Percentiles rank a stretch among this genome's conserved stretches.
Evolutionary conservation across 192 early-diverging fungal genomes (phyloP).

Genomic region (Podila epigama): DNA sequence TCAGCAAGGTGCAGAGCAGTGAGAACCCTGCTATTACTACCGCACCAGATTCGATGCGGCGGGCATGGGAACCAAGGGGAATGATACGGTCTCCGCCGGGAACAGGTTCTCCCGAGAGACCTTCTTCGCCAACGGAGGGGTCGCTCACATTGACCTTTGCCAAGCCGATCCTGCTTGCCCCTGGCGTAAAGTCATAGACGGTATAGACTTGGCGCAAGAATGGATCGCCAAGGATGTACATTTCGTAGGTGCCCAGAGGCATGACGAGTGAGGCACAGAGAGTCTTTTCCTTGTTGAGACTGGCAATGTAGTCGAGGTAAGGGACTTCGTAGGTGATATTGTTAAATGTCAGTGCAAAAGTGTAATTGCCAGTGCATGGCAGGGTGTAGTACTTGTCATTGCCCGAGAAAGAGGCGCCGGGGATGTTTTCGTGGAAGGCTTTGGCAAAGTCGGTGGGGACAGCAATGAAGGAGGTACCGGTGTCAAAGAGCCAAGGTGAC

Average conservation of each 20-base stretch:
- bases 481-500: slow-evolving; percentile 45
- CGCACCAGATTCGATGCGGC: background rate
- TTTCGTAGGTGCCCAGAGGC: slow-evolving; percentile 37
- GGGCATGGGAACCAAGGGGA: background rate
- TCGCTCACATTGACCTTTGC: slow-evolving; percentile 18
- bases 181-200: slow-evolving; percentile 46
- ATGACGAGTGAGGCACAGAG: slow-evolving; percentile 35
- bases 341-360: slow-evolving; percentile 38
- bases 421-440: slow-evolving; percentile 31
- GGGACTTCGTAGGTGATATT: slow-evolving; percentile 35
- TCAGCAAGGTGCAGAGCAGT: background rate
- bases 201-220: slow-evolving; percentile 44
- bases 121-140: slow-evolving; percentile 20
- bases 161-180: slow-evolving; percentile 26
- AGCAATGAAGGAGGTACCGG: slow-evolving; percentile 48
- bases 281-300: background rate
- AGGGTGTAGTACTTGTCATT: slow-evolving; percentile 13
- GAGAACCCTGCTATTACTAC: background rate
- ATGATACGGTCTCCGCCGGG: slow-evolving; percentile 10
- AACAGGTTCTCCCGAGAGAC: slow-evolving; percentile 30
- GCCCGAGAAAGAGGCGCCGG: slow-evolving; percentile 20
- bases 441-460: slow-evolving; percentile 30
- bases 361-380: slow-evolving; percentile 29
- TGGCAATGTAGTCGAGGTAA: slow-evolving; percentile 31
- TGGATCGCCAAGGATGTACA: slow-evolving; percentile 43